These are phyloP conservation scores for Chlamydomonas sphaeroides DNA, from an alignment of 139 green algal species.

Conservation along the genomic window DNA sequence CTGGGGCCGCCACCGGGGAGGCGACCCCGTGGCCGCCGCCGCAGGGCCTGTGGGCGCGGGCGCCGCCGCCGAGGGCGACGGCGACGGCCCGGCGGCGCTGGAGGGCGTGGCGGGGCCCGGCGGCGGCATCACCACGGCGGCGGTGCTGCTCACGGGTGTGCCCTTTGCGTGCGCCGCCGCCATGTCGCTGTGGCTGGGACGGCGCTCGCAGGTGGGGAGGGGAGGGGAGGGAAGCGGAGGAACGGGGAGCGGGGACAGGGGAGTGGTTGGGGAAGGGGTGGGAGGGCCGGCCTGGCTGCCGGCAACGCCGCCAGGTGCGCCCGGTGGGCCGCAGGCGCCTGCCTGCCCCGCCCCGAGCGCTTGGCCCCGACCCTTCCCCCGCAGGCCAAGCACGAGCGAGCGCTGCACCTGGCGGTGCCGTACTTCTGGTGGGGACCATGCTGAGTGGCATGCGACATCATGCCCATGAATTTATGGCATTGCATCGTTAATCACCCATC, in stretches of 20 bases:
- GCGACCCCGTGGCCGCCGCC: not conserved
- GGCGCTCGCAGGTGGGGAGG: slow-evolving; percentile 36
- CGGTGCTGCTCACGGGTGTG: slow-evolving; percentile 54
- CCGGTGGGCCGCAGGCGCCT: too few relatives aligned
- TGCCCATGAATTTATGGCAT: too few relatives aligned
- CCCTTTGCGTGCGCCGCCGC: slow-evolving; percentile 47
- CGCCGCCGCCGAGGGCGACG: not conserved
- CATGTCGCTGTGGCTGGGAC: slow-evolving; percentile 39
- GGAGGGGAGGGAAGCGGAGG: too few relatives aligned
- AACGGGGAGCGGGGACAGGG: too few relatives aligned
- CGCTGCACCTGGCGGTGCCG: slow-evolving; percentile 45
- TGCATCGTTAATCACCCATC: too few relatives aligned
- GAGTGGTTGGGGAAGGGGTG: too few relatives aligned
- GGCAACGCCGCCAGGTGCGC: too few relatives aligned
- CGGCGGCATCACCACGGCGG: not conserved
- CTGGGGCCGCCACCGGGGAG: not conserved
- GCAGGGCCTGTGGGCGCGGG: not conserved
- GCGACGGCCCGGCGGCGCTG: not conserved
- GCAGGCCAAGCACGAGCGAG: slow-evolving; percentile 35
- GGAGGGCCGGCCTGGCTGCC: too few relatives aligned
- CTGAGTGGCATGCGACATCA: too few relatives aligned
- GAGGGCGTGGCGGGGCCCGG: not conserved
- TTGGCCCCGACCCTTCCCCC: not conserved
- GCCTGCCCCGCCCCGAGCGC: too few relatives aligned
- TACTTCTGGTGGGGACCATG: too few relatives aligned